Evolutionary conservation across 192 early-diverging fungal species (phyloP).

Genomic region (Coemansia sp.): DNA sequence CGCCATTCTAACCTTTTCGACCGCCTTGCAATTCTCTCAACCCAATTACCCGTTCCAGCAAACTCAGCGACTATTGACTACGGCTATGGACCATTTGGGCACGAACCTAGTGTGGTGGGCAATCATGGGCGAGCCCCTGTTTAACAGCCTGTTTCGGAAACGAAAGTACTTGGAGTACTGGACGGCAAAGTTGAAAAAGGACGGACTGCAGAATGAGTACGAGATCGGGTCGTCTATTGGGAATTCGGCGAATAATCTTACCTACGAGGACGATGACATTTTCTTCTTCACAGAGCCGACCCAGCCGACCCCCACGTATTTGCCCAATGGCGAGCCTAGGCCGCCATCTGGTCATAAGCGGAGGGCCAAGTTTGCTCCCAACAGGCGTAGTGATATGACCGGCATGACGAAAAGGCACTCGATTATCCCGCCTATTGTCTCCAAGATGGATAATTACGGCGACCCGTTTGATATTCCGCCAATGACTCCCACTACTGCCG

Average conservation of each 20-base stretch:
- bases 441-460: not conserved
- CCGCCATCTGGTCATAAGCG: constrained; percentile 6
- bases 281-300: constrained; percentile 12
- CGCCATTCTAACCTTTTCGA: constrained; percentile 33
- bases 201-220: constrained; percentile 47
- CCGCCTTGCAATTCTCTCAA: constrained; percentile 15
- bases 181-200: constrained; percentile 27
- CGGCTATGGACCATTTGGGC: constrained; percentile 37
- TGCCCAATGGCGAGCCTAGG: constrained; percentile 33
- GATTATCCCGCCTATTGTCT: not conserved
- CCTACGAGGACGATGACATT: constrained; percentile 10
- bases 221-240: constrained; percentile 17
- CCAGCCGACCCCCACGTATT: not conserved
- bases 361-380: constrained; percentile 16
- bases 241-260: constrained; percentile 3
- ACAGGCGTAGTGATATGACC: constrained; percentile 6
- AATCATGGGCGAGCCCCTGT: constrained; percentile 41
- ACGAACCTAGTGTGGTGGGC: constrained; percentile 50
- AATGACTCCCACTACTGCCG: constrained; percentile 11
- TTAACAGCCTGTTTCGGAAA: constrained; percentile 30
- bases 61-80: constrained; percentile 27
- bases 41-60: constrained; percentile 44
- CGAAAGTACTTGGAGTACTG: constrained; percentile 31
- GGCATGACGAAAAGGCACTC: not conserved
- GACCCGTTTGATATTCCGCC: constrained; percentile 47